Base-by-base conservation (phyloP, 306 rosid genomes). In the Sesbania bispinosa region DNA sequence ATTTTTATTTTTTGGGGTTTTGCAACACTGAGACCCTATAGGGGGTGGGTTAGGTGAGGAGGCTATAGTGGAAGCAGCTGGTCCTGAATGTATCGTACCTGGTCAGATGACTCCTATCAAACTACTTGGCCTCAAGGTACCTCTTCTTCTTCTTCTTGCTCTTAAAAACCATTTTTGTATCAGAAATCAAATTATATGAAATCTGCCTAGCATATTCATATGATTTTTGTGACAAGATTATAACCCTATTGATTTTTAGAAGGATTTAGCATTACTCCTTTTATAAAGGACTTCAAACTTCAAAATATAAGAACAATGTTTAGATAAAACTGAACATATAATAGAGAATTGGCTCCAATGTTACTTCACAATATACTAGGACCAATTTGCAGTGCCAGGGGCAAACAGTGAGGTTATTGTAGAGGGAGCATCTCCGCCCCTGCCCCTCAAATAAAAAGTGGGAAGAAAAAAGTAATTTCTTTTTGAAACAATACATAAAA, bases 51-150 rank as follows among this genome's bases (percentile, higher is more conserved):
- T 94, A 10, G 97, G 93, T 1, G 78, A 71, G 45, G 95, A 77
- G n/a, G 99, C 97, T 48, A 73, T 91, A 7, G 89, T 90, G 23
- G 97, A 94, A 85, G 80, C 96, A 0, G 97, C 99, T 9, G 99
- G 99, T 13, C 96, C 97, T 53, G 99, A 94, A 3, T 94, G 99
- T 58, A 74, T 89, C 48, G 90, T 94, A 26, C 99, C 99, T 0
- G 99, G 99, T 26, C 95, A 89, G 68, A 52, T 45, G 9, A 24
- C 77, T 19, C 99, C 98, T 35, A 1, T 90, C 77, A 85, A 74
- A 64, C 19, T 90, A 46, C 97, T 94, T 65, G 98, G 98, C 45
- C 75, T 94, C 32, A 91, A 90, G 98, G 98, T 92, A 29, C 13
- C 3, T 58, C 10, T 30, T 63, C n/a, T 14, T 1, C 23, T 27